A percentile compares a stretch with the other conserved stretches of the same genome.
Conservation (phyloP, 805 yeast genomes). For the Saccharomycopsis fermentans region DNA sequence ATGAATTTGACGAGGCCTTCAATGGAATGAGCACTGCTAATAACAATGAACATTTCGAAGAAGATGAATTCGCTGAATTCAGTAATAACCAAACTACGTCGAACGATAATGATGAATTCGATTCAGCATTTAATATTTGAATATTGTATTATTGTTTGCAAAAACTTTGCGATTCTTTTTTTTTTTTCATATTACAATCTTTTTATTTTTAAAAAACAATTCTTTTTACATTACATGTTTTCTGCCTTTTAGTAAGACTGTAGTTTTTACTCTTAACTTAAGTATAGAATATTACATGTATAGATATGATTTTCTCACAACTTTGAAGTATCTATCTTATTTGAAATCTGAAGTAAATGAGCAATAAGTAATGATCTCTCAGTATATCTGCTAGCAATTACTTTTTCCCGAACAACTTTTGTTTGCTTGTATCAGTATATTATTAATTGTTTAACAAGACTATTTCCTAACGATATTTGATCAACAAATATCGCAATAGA, state of each 20-base stretch:
- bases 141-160: no score
- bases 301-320: no score
- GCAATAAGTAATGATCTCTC: no score
- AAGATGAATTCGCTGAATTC: constrained; percentile 9
- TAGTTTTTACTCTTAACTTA: no score
- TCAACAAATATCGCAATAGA: neutral
- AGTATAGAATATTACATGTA: no score
- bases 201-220: neutral
- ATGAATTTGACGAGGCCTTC: constrained; percentile 7
- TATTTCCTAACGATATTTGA: neutral
- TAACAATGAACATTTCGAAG: constrained; percentile 5
- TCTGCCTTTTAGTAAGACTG: no score
- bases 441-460: no score
- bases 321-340: no score
- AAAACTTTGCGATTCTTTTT: neutral
- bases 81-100: neutral
- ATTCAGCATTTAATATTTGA: constrained; percentile 16
- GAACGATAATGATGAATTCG: constrained; percentile 18
- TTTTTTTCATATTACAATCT: neutral
- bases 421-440: no score
- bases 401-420: no score
- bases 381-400: no score
- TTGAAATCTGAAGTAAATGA: no score
- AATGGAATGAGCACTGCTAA: constrained; percentile 5
- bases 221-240: neutral